A percentile compares a stretch with the other conserved stretches of the same genome.
These are phyloP conservation scores for Ambrosia artemisiifolia DNA, from an alignment of 129 eudicot genomes.

Conservation along the genomic window DNA sequence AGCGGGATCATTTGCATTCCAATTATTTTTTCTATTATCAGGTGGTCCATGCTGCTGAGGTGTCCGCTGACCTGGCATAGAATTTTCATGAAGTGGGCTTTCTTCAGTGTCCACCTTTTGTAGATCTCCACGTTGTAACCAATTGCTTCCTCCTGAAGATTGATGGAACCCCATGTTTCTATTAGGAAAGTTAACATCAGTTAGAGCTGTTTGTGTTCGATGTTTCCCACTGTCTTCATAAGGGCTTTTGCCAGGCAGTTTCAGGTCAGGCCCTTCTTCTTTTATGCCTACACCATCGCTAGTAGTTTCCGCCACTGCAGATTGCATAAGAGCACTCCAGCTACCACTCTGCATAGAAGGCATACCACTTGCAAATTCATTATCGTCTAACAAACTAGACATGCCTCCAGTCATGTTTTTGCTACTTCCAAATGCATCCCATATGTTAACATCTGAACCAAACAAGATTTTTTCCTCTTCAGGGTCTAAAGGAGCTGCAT, in stretches of 20 bases:
- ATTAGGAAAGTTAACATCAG: constrained; percentile 28
- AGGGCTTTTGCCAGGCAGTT: constrained; percentile 32
- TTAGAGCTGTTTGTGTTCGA: constrained; percentile 19
- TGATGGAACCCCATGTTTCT: constrained; percentile 30
- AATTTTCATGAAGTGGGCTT: constrained; percentile 33
- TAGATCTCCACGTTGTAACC: constrained; percentile 41
- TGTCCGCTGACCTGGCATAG: constrained; percentile 37
- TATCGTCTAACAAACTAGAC: constrained; percentile 43
- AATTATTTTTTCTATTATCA: constrained; percentile 30
- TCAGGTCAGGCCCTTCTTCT: constrained; percentile 60
- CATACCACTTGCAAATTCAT: constrained; percentile 41
- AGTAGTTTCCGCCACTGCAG: constrained; percentile 89
- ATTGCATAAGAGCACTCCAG: constrained; percentile 99
- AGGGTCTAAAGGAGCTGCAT: constrained; percentile 67
- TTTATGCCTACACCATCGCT: constrained; percentile 36
- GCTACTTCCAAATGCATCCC: constrained; percentile 81
- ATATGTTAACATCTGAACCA: constrained; percentile 82
- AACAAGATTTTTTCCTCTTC: constrained; percentile 84
- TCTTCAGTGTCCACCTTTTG: constrained; percentile 42
- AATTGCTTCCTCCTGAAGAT: constrained; percentile 48
- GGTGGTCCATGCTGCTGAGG: constrained; percentile 38
- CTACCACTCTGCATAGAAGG: constrained; percentile 87
- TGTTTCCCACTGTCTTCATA: constrained; percentile 37
- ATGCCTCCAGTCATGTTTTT: constrained; percentile 37
- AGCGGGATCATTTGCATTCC: constrained; percentile 37